phyloP scores from a whole-genome alignment of 306 rosid species.

The Betula pendula region DNA sequence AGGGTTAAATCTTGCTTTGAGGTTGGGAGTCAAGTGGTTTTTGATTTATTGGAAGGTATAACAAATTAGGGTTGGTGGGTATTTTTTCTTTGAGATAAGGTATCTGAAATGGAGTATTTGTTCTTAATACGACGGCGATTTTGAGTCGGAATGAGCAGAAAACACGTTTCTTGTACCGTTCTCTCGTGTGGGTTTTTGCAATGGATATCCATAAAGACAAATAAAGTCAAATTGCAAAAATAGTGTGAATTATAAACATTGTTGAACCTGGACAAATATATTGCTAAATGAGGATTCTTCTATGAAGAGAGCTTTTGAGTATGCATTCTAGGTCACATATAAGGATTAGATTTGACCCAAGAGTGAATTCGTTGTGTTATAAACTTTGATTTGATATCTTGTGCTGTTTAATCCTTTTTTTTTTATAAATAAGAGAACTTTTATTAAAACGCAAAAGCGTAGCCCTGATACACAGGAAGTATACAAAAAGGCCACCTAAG shows the following conservation, averaged over 20 bases:
- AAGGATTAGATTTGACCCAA: neutral
- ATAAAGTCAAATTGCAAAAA: neutral
- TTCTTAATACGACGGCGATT: neutral
- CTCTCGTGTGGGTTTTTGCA: neutral
- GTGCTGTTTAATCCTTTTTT: neutral
- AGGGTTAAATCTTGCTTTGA: neutral
- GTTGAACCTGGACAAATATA: neutral
- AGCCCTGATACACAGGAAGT: too few species aligned
- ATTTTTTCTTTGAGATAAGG: too few species aligned
- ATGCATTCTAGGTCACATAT: neutral
- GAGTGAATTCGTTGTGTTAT: neutral
- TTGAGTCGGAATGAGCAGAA: neutral
- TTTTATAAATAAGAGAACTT: too few species aligned
- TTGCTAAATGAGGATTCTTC: neutral
- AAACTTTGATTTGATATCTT: neutral
- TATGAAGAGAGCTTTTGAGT: neutral
- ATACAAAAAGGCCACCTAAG: too few species aligned
- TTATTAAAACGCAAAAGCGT: too few species aligned
- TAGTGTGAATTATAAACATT: neutral
- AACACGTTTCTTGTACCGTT: neutral
- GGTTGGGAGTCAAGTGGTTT: neutral
- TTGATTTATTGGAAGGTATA: neutral
- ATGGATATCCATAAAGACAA: neutral
- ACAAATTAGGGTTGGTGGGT: neutral
- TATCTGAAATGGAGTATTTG: neutral